Evolutionary conservation across 2,329 filamentous ascomycete species (phyloP).

Genomic region (Aspergillus pseudoglaucus): DNA sequence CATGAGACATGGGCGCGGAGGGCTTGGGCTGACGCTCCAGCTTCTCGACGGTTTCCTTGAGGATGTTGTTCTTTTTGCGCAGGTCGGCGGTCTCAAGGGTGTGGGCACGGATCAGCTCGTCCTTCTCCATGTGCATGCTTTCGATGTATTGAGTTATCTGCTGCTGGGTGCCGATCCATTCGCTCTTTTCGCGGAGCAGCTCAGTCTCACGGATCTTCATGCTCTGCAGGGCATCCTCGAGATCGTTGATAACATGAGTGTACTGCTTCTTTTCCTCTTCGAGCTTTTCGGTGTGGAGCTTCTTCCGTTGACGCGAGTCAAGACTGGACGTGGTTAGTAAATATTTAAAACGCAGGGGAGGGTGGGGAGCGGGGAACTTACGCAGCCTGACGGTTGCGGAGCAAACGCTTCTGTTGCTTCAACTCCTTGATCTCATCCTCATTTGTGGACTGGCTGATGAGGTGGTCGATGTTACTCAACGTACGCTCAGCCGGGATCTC

Average conservation of each 20-base stretch:
- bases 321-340: conserved; percentile 46
- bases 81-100: conserved; percentile 86
- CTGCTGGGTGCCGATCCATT: conserved; percentile 66
- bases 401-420: conserved; percentile 93
- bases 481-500: conserved; percentile 93
- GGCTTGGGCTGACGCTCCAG: conserved; percentile 34
- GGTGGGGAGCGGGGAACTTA: conserved; percentile 48
- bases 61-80: conserved; percentile 82
- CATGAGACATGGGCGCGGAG: conserved; percentile 53
- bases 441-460: conserved; percentile 73
- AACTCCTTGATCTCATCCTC: conserved; percentile 95
- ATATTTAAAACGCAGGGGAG: conserved; percentile 4
- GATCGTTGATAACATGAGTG: conserved; percentile 64
- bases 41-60: conserved; percentile 58
- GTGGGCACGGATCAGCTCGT: conserved; percentile 81
- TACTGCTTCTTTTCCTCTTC: conserved; percentile 96
- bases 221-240: conserved; percentile 70
- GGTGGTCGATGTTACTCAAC: conserved; percentile 85
- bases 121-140: conserved; percentile 74
- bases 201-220: conserved; percentile 57
- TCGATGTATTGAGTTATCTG: conserved; percentile 70
- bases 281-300: conserved; percentile 92
- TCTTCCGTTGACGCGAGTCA: conserved; percentile 94
- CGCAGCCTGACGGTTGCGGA: conserved; percentile 95
- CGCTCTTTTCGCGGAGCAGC: conserved; percentile 49